Conservation (phyloP, 1,284 basidiomycete species). For the Ceratobasidium sp. region DNA sequence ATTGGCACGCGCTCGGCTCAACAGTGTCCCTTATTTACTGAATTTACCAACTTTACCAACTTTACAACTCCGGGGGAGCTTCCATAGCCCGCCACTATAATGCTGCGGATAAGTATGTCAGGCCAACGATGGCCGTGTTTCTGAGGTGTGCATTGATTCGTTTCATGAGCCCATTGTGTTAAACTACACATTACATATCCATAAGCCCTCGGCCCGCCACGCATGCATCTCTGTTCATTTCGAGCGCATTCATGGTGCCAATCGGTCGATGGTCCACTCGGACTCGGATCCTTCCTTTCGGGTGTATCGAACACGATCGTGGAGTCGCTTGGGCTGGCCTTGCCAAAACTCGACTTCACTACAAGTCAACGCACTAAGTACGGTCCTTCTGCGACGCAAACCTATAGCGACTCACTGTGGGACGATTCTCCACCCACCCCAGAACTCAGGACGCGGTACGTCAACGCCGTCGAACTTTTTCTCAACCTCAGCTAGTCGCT, state of each 20-base stretch:
- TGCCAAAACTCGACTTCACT: constrained; percentile 93
- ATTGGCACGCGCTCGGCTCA: no score
- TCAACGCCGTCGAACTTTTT: constrained; percentile 70
- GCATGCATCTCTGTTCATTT: no score
- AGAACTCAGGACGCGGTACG: constrained; percentile 89
- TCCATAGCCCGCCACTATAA: no score
- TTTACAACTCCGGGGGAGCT: no score
- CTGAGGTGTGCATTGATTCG: no score
- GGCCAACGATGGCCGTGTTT: no score
- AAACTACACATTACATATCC: no score
- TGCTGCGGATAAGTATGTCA: no score
- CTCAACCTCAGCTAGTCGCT: constrained; percentile 72
- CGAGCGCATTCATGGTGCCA: constrained; percentile 66
- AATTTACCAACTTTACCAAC: no score
- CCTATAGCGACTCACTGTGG: constrained; percentile 75
- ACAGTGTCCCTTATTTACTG: no score
- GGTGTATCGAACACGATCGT: constrained; percentile 88
- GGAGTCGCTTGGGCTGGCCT: constrained; percentile 89
- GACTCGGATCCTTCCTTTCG: constrained; percentile 66
- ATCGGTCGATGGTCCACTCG: constrained; percentile 79
- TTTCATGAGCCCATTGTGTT: no score
- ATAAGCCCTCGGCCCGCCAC: no score
- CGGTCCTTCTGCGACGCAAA: background rate
- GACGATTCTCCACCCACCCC: constrained; percentile 96
- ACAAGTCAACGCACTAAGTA: constrained; percentile 12